phyloP scores from a whole-genome alignment of 2,329 filamentous ascomycete species.

The Blumeria graminis region DNA sequence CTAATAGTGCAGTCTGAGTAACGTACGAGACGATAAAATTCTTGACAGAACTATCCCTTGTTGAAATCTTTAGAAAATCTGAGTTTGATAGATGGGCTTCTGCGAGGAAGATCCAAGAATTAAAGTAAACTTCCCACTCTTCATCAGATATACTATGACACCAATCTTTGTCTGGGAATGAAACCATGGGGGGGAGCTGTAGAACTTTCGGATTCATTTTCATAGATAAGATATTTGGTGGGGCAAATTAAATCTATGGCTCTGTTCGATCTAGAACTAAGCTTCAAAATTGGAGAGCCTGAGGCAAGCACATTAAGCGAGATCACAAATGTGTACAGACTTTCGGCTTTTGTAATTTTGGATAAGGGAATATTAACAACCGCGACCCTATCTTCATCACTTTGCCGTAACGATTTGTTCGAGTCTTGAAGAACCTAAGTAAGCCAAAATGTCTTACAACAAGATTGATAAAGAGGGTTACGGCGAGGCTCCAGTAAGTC shows the following conservation, averaged over 20 bases:
- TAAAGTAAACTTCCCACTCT: slow-evolving; percentile 58
- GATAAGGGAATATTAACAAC: background rate
- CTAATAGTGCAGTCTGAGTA: slow-evolving; percentile 22
- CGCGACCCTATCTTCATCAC: slow-evolving; percentile 27
- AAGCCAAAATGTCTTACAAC: slow-evolving; percentile 61
- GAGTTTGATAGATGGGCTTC: slow-evolving; percentile 34
- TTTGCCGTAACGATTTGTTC: slow-evolving; percentile 54
- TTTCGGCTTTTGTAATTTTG: too few species aligned
- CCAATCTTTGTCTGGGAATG: slow-evolving; percentile 45
- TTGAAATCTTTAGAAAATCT: slow-evolving; percentile 26
- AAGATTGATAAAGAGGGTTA: slow-evolving; percentile 79
- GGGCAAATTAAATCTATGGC: too few species aligned
- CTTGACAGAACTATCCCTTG: slow-evolving; percentile 31
- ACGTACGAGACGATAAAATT: slow-evolving; percentile 46
- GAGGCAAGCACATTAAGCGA: background rate
- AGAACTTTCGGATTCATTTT: background rate
- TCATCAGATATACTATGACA: slow-evolving; percentile 37
- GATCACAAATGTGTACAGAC: slow-evolving; percentile 12
- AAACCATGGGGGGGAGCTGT: slow-evolving; percentile 45
- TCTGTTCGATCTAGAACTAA: too few species aligned
- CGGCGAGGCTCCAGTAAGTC: slow-evolving; percentile 57
- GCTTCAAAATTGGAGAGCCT: too few species aligned
- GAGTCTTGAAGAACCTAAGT: slow-evolving; percentile 48
- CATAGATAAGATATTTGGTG: too few species aligned
- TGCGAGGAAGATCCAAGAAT: slow-evolving; percentile 49